Evolutionary conservation across 179 eudicot species (phyloP), one percentile per base, ranked within the genome.

Genomic region (Patellifolia procumbens): DNA sequence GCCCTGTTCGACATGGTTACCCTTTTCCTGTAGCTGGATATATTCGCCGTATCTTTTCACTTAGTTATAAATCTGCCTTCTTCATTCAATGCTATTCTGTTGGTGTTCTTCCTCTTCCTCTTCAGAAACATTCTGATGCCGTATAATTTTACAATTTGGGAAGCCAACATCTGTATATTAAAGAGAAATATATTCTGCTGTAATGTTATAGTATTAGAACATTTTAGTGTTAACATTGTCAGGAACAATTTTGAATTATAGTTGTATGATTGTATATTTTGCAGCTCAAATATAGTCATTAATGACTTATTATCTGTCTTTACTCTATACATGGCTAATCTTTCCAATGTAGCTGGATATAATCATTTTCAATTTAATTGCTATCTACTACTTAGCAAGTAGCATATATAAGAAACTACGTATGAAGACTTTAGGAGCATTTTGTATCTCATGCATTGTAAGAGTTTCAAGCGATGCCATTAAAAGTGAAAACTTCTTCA

Each of bases 221-320:
- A 64, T 24, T 52, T 65, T 29, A 29, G 52, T 17, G 34, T 48
- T 55, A 51, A 35, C 37, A n/a, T 51, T 70, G 51, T 34, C 16
- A 11, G 68, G 77, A 76, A 43, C n/a, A 63, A 35, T 80, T 70
- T 75, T 63, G 76, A 63, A 52, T 75, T 46, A 31, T 32, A 52
- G 79, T 63, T 43, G 45, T 43, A 62, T 59, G 48, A 9, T 56
- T 77, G 74, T 69, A 69, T 7, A 69, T 77, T 28, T 28, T 46
- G 22, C 67, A 2, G 53, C 34, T 45, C 22, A 28, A 5, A 35
- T 68, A 28, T 43, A 28, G 32, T 42, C 28, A n/a, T 39, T 39
- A 68, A 34, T 28, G 5, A 34, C 1, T 3, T 32, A 29, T 32
- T 6, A n/a, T 22, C 8, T 26, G 15, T n/a, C 26, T 19, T 37